A percentile compares a stretch with the other conserved stretches of the same genome.
Conservation (phyloP, 176 grass and related monocot genomes). For the Zoysia japonica region DNA sequence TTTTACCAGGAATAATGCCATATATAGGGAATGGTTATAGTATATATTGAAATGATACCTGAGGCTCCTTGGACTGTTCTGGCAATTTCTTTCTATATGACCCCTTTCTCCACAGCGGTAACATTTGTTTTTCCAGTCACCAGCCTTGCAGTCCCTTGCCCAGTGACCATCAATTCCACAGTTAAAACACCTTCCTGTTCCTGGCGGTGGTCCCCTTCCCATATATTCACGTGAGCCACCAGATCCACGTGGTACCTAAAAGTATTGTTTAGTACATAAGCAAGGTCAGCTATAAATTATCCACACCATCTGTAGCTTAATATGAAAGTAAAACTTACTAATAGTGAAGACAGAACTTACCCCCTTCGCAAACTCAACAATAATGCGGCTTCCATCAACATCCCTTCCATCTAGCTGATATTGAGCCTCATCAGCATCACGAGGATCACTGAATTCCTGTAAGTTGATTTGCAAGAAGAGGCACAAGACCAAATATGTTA, state of each 20-base stretch:
- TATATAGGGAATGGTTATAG: not conserved
- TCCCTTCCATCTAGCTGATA: conserved; percentile 91
- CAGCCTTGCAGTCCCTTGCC: conserved; percentile 94
- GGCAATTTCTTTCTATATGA: conserved; percentile 96
- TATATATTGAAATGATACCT: conserved; percentile 36
- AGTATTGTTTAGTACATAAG: not conserved
- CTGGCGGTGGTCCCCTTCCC: conserved; percentile 88
- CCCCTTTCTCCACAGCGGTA: conserved; percentile 96
- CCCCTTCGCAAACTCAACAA: conserved; percentile 95
- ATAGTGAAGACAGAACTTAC: conserved; percentile 40
- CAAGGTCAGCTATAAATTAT: not conserved
- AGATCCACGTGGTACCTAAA: conserved; percentile 70
- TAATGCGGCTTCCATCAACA: conserved; percentile 86
- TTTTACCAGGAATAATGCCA: not conserved
- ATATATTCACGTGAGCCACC: conserved; percentile 78
- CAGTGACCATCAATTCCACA: conserved; percentile 98
- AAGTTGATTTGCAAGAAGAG: conserved; percentile 5
- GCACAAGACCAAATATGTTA: conserved; percentile 8
- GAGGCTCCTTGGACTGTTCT: conserved; percentile 89
- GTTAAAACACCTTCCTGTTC: conserved; percentile 92
- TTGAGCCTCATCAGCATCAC: conserved; percentile 91
- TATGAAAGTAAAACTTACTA: not conserved
- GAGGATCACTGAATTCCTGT: conserved; percentile 91
- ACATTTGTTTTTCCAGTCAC: conserved; percentile 99
- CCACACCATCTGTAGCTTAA: not conserved